Evolutionary conservation across 139 green algal genomes (phyloP).

Genomic region (Medakamo hakoo): DNA sequence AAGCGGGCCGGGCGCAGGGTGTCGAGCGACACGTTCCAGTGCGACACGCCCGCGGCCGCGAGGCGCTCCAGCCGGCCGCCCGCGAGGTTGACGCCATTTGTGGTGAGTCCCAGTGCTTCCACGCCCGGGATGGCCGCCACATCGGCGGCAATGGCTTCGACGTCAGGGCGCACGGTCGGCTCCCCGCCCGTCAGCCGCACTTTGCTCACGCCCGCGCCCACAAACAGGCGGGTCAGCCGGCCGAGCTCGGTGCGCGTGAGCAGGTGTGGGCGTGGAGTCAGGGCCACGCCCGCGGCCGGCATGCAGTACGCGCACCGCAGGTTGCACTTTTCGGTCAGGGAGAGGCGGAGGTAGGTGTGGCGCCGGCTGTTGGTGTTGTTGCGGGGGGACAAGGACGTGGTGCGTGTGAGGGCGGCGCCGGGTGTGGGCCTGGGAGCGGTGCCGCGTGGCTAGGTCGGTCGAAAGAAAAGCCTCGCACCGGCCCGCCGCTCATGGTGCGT

Average conservation of each 20-base stretch:
- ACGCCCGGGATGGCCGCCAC: conserved; percentile 45
- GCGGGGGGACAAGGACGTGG: too few relatives aligned
- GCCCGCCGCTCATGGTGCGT: too few relatives aligned
- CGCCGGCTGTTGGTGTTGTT: conserved; percentile 46
- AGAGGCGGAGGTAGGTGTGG: conserved; percentile 95
- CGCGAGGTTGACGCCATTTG: conserved; percentile 78
- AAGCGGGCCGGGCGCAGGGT: conserved; percentile 77
- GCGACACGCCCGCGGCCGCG: conserved; percentile 46
- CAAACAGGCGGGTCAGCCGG: conserved; percentile 69
- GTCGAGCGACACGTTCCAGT: conserved; percentile 91
- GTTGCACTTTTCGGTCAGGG: conserved; percentile 97
- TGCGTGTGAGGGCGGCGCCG: too few relatives aligned
- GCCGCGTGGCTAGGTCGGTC: background rate
- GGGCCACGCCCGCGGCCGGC: conserved; percentile 82
- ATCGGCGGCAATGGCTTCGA: conserved; percentile 44
- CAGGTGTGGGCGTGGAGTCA: conserved; percentile 29
- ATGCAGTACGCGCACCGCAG: conserved; percentile 98
- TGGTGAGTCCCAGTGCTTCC: conserved; percentile 69
- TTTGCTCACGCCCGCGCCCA: conserved; percentile 70
- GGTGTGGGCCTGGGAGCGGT: background rate
- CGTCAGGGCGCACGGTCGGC: conserved; percentile 80
- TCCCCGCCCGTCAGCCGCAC: conserved; percentile 93
- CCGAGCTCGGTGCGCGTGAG: background rate
- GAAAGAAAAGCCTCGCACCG: background rate
- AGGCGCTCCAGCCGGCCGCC: conserved; percentile 42